Percentiles rank a stretch among this genome's conserved stretches.
These are phyloP conservation scores for Anacardium occidentale DNA, from an alignment of 345 rosid species.

Conservation along the genomic window DNA sequence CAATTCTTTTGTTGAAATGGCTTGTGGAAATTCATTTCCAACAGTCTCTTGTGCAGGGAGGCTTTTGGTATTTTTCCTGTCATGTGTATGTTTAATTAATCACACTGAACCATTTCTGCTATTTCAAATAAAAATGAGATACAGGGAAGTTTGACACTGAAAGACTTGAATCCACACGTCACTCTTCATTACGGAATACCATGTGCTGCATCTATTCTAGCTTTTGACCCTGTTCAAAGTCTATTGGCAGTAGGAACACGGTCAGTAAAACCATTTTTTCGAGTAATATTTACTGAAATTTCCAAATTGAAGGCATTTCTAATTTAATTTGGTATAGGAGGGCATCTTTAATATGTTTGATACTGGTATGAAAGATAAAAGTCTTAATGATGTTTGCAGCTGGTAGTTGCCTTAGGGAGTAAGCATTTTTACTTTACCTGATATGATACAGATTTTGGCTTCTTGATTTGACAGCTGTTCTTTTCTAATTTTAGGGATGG, in stretches of 20 bases:
- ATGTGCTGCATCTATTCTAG: constrained; percentile 71
- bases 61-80: too few species aligned
- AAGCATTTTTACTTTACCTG: not conserved
- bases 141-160: constrained; percentile 31
- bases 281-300: too few species aligned
- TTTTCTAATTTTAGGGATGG: constrained; percentile 58
- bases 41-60: too few species aligned
- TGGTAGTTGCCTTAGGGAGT: not conserved
- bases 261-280: constrained; percentile 41
- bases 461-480: not conserved
- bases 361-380: too few species aligned
- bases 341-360: not conserved
- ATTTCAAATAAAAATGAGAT: constrained; percentile 18
- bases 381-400: not conserved
- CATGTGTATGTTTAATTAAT: not conserved
- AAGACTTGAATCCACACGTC: constrained; percentile 56
- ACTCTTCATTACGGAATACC: constrained; percentile 77
- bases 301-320: not conserved
- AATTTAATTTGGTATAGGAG: not conserved
- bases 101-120: not conserved
- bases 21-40: too few species aligned
- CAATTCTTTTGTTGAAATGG: too few species aligned
- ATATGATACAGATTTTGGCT: not conserved
- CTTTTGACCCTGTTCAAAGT: constrained; percentile 72
- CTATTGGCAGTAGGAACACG: constrained; percentile 77